Percentiles rank a stretch among this genome's conserved stretches.
Conservation (phyloP, 225 moss, liverwort and hornwort species). For the Thuidium tamariscinum region DNA sequence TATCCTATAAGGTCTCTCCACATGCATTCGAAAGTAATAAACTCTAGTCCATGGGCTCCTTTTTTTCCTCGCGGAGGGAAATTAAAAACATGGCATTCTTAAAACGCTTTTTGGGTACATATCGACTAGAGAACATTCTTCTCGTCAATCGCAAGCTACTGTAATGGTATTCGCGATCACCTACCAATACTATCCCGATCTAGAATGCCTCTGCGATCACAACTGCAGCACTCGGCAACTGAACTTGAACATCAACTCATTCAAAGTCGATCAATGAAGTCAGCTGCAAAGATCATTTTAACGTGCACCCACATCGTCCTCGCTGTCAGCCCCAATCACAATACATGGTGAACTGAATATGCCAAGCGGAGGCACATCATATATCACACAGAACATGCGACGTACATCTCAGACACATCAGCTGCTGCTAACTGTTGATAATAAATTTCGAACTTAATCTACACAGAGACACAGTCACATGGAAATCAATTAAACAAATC, state of each 20-base stretch:
- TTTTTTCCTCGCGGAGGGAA: not conserved
- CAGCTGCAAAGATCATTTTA: not conserved
- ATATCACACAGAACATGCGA: not conserved
- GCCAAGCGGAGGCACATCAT: not conserved
- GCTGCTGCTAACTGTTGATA: not conserved
- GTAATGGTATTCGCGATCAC: not conserved
- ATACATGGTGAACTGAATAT: not conserved
- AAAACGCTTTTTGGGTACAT: not conserved
- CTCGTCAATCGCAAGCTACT: not conserved
- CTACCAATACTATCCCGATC: not conserved
- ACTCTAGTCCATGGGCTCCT: not conserved
- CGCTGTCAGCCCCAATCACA: not conserved
- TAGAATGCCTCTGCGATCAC: not conserved
- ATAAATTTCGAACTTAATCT: not conserved
- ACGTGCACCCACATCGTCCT: not conserved
- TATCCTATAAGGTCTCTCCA: not conserved
- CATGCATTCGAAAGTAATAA: not conserved
- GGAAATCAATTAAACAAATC: no score
- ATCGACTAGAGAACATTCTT: not conserved
- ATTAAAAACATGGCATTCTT: not conserved
- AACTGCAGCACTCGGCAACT: not conserved
- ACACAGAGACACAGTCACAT: not conserved
- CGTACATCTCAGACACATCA: not conserved
- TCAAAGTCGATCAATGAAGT: not conserved
- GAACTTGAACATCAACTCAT: not conserved